Base-by-base conservation (phyloP, 345 rosid species). In the Conringia planisiliqua region DNA sequence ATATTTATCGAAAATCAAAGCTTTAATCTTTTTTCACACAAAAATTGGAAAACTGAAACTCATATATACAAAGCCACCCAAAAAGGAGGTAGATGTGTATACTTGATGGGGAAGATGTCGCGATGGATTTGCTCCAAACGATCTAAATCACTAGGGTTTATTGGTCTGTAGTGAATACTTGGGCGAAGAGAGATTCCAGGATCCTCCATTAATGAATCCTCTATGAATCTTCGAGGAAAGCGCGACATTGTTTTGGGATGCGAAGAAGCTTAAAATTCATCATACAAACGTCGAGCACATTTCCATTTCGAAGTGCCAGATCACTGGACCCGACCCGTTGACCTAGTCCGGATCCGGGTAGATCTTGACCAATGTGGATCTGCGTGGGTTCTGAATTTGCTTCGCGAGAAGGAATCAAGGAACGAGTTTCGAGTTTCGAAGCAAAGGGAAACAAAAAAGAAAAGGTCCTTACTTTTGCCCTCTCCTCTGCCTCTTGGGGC, bases 31-130 rank as follows among this genome's bases (percentile, higher is more conserved):
- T 1, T 32, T n/a, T 16, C 39, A 38, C 32, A 43, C 16, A 40
- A 33, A 30, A 42, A 55, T 4, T 48, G 40, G 40, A 46, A 13
- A 54, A 33, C 5, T 12, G 54, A 66, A 70, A 12, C 61, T 61
- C 18, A 38, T 17, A 62, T 17, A 7, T 8, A 14, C 5, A 11
- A 56, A 63, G 30, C 7, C 33, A 62, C 60, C 33, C 8, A 42
- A 70, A 6, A 60, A 14, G 48, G 48, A 58, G 24, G 18, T 10
- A 39, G 14, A 39, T 38, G 18, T 38, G 18, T 61, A 12, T 71
- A 87, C 98, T 90, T 86, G 66, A 90, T 90, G 33, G 98, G 98
- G 83, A 90, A 90, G 33, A 85, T 43, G 14, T 90, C 88, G 3
- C 81, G 56, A 63, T 92, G 98, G 46, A 90, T 81, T 81, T 68